A percentile compares a stretch with the other conserved stretches of the same genome.
These are phyloP conservation scores for Podospora pseudopauciseta DNA, from an alignment of 495 filamentous ascomycete species.

Conservation along the genomic window DNA sequence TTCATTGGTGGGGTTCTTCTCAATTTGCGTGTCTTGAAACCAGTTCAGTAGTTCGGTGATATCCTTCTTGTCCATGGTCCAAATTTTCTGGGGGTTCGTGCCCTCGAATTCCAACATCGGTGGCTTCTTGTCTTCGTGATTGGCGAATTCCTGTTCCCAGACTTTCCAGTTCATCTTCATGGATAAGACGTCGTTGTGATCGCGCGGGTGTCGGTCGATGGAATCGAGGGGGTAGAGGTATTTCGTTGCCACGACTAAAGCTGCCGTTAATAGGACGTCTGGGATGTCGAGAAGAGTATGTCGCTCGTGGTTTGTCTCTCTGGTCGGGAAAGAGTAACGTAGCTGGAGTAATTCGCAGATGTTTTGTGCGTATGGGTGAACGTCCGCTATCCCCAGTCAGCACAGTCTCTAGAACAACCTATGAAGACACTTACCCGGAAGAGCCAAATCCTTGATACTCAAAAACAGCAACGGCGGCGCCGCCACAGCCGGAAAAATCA, in stretches of 20 bases:
- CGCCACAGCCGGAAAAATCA: constrained; percentile 72
- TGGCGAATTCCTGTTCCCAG: constrained; percentile 59
- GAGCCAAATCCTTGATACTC: constrained; percentile 66
- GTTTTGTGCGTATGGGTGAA: constrained; percentile 59
- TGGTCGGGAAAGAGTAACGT: constrained; percentile 53
- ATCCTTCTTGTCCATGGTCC: constrained; percentile 62
- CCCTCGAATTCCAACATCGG: constrained; percentile 32
- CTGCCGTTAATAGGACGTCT: constrained; percentile 65
- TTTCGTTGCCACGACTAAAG: constrained; percentile 77
- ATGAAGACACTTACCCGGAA: constrained; percentile 62
- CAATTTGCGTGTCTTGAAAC: constrained; percentile 74
- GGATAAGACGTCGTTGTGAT: constrained; percentile 56
- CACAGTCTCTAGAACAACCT: background rate
- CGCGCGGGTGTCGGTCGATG: constrained; percentile 52
- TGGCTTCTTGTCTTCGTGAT: constrained; percentile 25
- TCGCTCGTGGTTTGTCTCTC: background rate
- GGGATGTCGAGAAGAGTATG: constrained; percentile 51
- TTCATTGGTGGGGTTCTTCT: constrained; percentile 40
- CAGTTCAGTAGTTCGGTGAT: constrained; percentile 85
- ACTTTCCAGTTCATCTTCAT: constrained; percentile 64
- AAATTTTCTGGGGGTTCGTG: constrained; percentile 63
- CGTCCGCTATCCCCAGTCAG: constrained; percentile 51
- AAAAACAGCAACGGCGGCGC: constrained; percentile 60
- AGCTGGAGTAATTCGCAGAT: constrained; percentile 56
- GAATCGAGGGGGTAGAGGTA: constrained; percentile 72